phyloP scores from a whole-genome alignment of 2,329 filamentous ascomycete species.

The Sclerotinia borealis region DNA sequence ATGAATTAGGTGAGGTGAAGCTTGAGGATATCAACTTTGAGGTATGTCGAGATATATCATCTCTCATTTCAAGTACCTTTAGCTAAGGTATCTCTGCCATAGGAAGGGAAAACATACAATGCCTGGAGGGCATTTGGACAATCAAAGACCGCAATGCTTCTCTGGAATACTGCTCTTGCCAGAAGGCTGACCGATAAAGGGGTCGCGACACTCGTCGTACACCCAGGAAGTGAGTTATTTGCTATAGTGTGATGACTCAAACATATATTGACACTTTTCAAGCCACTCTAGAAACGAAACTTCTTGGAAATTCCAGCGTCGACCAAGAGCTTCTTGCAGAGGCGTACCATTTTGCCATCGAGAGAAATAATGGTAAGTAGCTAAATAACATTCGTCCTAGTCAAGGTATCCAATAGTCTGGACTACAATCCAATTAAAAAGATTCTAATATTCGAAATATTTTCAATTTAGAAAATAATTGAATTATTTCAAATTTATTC shows the following conservation, averaged over 20 bases:
- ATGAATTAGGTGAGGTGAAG: constrained; percentile 34
- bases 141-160: neutral
- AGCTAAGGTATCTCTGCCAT: neutral
- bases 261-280: neutral
- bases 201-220: neutral
- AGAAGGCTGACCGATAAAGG: neutral
- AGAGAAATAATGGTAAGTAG: neutral
- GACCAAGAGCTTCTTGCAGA: neutral
- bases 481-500: no score
- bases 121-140: neutral
- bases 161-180: neutral
- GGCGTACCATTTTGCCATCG: neutral
- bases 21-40: constrained; percentile 36
- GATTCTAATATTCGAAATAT: no score
- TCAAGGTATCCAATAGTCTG: no score
- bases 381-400: neutral
- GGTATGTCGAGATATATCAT: neutral
- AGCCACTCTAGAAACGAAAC: neutral
- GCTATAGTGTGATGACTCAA: neutral
- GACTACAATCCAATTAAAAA: no score
- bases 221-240: neutral
- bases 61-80: no score
- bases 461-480: no score
- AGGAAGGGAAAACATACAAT: neutral
- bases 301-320: neutral